Conservation (phyloP, 352 stramenopile species). For the Pythium guiyangense region DNA sequence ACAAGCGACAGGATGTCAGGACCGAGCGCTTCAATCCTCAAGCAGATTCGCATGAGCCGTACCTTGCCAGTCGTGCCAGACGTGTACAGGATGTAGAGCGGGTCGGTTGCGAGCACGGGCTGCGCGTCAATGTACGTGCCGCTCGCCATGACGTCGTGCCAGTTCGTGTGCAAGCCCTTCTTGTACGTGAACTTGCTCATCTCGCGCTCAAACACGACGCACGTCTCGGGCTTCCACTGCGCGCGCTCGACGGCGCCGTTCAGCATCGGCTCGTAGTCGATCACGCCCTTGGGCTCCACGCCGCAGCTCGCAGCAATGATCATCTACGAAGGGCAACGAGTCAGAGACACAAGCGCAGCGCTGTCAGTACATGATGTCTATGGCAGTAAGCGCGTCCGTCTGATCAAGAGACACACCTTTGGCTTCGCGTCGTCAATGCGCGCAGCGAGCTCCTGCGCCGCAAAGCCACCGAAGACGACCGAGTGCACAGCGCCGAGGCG, state of each 20-base stretch:
- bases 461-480: slow-evolving; percentile 90
- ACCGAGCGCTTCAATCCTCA: neutral
- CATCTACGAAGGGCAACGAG: slow-evolving; percentile 17
- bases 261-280: slow-evolving; percentile 77
- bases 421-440: slow-evolving; percentile 79
- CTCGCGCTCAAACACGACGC: slow-evolving; percentile 53
- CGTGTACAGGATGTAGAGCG: slow-evolving; percentile 82
- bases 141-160: slow-evolving; percentile 25
- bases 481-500: slow-evolving; percentile 94
- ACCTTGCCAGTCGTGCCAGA: slow-evolving; percentile 63
- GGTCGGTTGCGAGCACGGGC: slow-evolving; percentile 33
- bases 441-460: slow-evolving; percentile 71
- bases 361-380: neutral
- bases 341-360: neutral
- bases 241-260: slow-evolving; percentile 55
- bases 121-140: slow-evolving; percentile 17
- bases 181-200: slow-evolving; percentile 29
- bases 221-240: slow-evolving; percentile 31
- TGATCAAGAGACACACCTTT: slow-evolving; percentile 28
- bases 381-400: neutral
- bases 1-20: neutral
- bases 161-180: slow-evolving; percentile 20
- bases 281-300: slow-evolving; percentile 52
- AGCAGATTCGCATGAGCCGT: neutral
- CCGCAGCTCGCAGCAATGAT: slow-evolving; percentile 61